A percentile compares a stretch with the other conserved stretches of the same genome.
phyloP scores from a whole-genome alignment of 1,284 basidiomycete genomes.

The Lentinula novae-zelandiae region DNA sequence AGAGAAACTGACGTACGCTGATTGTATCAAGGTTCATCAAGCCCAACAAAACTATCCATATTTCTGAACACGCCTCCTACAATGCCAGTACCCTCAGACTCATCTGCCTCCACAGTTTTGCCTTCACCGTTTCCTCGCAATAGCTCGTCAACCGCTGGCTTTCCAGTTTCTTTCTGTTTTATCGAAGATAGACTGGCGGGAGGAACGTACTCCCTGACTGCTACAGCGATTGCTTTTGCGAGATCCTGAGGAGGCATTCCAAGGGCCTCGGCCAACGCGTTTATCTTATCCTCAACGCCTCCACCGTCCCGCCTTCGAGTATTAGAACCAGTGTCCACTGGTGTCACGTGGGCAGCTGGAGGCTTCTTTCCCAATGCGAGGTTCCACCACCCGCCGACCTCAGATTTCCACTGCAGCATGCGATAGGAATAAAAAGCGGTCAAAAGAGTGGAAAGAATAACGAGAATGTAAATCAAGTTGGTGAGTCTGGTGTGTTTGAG shows the following conservation, averaged over 20 bases:
- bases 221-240: slow-evolving; percentile 56
- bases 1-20: background rate
- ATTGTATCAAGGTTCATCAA: slow-evolving; percentile 38
- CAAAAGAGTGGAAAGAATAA: slow-evolving; percentile 38
- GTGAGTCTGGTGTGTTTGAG: slow-evolving; percentile 31
- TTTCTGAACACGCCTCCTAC: slow-evolving; percentile 31
- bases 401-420: slow-evolving; percentile 44
- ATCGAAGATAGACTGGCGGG: slow-evolving; percentile 54
- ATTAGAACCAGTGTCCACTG: background rate
- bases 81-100: slow-evolving; percentile 22
- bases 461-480: slow-evolving; percentile 48
- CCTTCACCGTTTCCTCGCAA: slow-evolving; percentile 24
- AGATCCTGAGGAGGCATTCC: slow-evolving; percentile 59
- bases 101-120: slow-evolving; percentile 6
- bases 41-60: slow-evolving; percentile 41
- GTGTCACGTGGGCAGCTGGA: background rate
- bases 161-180: slow-evolving; percentile 39
- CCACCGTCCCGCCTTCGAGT: slow-evolving; percentile 15
- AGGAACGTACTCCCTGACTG: slow-evolving; percentile 52
- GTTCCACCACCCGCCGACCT: slow-evolving; percentile 60
- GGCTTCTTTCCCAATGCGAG: slow-evolving; percentile 38
- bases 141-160: slow-evolving; percentile 36
- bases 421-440: slow-evolving; percentile 49
- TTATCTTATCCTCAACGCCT: slow-evolving; percentile 52
- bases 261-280: slow-evolving; percentile 54